Base-by-base conservation (phyloP, 805 yeast species). In the Metschnikowia peoriensis region DNA sequence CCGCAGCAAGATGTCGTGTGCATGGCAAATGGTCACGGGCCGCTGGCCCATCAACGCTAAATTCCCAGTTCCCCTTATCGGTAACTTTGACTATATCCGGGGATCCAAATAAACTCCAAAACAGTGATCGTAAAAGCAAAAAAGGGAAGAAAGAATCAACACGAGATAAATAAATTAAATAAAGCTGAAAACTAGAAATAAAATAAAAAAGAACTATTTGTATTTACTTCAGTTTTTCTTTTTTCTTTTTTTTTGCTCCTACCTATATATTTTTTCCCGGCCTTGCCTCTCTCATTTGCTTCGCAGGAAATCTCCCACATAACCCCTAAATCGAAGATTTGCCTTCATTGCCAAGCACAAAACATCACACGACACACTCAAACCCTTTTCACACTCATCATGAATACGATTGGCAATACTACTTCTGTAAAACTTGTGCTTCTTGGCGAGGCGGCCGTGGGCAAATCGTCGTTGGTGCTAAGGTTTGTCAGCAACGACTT, bases 381-480 rank as follows among this genome's bases (percentile, higher is more conserved):
- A 28, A 15, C 15, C 46, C 15, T 14, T 32, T 11, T 15, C 35
- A 12, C 37, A 28, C 27, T 22, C 6, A 22, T 16, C n/a, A 50
- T 50, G 53, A 50, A 17, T 28, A 16, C 46, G n/a, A 46, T 50
- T 32, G 52, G 46, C n/a, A 51, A 52, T 47, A 45, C 62, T 28
- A 59, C 62, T 16, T 57, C 62, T 16, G 62, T 83, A 68, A 88
- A 88, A 66, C 77, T 88, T 41, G 94, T 88, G 8, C 81, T 88
- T 38, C 75, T 88, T 49, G 93, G 88, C 22, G 96, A 88, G 67
- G 86, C 92, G 10, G 89, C 94, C 1, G 96, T 88, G 17, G 96
- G 96, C 27, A 88, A 84, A 64, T 75, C 79, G n/a, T 83, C 88
- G 0, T 77, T 85, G 7, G 88, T 84, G 7, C 84, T 83, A 56